These are phyloP conservation scores for Yarrowia sp. DNA, from an alignment of 805 yeast genomes.

Conservation along the genomic window DNA sequence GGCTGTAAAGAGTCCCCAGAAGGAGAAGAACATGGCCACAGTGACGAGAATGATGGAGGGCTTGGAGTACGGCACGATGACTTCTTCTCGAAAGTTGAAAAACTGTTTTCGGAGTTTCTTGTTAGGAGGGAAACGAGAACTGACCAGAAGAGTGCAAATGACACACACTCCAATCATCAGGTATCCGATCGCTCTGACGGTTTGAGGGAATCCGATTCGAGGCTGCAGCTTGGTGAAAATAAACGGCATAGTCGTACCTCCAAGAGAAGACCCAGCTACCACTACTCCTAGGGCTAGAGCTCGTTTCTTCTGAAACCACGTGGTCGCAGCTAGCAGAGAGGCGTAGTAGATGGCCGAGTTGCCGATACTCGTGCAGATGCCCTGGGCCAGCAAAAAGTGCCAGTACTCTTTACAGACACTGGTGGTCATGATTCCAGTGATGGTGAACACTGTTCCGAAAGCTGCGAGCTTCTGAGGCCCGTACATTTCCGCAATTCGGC, in stretches of 20 bases:
- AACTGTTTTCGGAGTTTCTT: conserved; percentile 41
- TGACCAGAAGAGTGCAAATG: conserved; percentile 49
- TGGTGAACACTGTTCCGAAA: conserved; percentile 55
- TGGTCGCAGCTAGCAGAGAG: conserved; percentile 57
- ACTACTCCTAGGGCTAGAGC: conserved; percentile 69
- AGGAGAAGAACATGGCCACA: conserved; percentile 51
- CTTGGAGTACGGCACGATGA: conserved; percentile 8
- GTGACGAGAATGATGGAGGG: conserved; percentile 45
- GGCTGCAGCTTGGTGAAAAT: conserved; percentile 57
- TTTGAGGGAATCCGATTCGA: conserved; percentile 65
- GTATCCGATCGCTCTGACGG: conserved; percentile 59
- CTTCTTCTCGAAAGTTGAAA: conserved; percentile 42
- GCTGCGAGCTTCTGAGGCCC: conserved; percentile 59
- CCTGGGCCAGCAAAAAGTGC: conserved; percentile 66
- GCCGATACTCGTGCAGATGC: conserved; percentile 59
- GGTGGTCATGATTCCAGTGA: conserved; percentile 60
- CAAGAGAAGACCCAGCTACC: conserved; percentile 70
- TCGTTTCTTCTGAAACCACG: conserved; percentile 65
- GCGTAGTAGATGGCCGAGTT: conserved; percentile 59
- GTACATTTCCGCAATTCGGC: conserved; percentile 63
- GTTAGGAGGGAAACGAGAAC: conserved; percentile 47
- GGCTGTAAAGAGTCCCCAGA: conserved; percentile 60
- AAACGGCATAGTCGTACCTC: conserved; percentile 68
- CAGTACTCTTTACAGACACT: conserved; percentile 59
- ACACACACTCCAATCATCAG: conserved; percentile 46